Evolutionary conservation across 1,284 basidiomycete genomes (phyloP).

Genomic region (Fomes fomentarius): DNA sequence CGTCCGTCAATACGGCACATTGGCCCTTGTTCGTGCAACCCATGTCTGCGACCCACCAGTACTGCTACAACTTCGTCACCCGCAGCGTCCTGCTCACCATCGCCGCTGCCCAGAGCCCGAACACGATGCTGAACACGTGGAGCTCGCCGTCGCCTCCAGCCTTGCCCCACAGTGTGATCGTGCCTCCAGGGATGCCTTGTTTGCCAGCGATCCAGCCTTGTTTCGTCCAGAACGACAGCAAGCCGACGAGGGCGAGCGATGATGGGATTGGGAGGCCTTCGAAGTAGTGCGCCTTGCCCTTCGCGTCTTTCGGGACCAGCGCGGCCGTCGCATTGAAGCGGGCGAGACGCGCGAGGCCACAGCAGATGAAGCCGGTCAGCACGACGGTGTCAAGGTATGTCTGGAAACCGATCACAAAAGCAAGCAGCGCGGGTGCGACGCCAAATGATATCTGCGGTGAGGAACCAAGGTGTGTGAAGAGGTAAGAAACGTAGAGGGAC

Average conservation of each 20-base stretch:
- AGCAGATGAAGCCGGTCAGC: conserved; percentile 92
- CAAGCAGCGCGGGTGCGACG: conserved; percentile 92
- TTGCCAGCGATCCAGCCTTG: conserved; percentile 84
- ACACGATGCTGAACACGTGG: conserved; percentile 75
- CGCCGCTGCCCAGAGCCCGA: conserved; percentile 85
- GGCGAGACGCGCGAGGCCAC: conserved; percentile 93
- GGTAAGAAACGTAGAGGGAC: not conserved
- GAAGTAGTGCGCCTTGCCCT: conserved; percentile 93
- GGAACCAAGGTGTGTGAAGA: conserved; percentile 6
- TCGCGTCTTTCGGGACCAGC: conserved; percentile 85
- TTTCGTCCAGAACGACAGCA: conserved; percentile 84
- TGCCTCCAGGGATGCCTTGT: conserved; percentile 76
- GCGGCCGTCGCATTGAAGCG: conserved; percentile 99
- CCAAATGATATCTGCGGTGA: conserved; percentile 88
- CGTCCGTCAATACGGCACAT: no score
- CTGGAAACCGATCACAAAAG: conserved; percentile 89
- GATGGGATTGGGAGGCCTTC: conserved; percentile 98
- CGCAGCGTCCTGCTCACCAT: conserved; percentile 96
- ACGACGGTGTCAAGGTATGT: conserved; percentile 88
- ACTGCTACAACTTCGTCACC: conserved; percentile 70
- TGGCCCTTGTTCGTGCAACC: no score
- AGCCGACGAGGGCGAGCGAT: conserved; percentile 79
- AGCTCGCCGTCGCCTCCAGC: conserved; percentile 79
- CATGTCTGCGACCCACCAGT: not conserved
- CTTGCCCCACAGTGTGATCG: conserved; percentile 71